These are phyloP conservation scores for Plasmodium falciparum DNA, from an alignment of 169 alveolate genomes.

Conservation along the genomic window DNA sequence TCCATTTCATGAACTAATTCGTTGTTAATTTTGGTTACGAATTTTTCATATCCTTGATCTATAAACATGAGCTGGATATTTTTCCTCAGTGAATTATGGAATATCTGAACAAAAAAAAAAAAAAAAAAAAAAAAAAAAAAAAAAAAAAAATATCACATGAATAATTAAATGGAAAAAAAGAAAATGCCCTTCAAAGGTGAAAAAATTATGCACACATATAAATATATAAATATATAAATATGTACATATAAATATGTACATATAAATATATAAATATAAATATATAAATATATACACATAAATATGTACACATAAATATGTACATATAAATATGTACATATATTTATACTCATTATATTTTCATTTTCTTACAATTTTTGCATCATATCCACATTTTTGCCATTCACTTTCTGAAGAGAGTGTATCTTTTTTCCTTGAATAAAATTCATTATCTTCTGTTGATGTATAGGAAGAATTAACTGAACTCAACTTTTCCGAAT, in stretches of 20 bases:
- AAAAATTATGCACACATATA: neutral
- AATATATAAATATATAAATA: neutral
- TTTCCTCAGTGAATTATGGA: slow-evolving; percentile 50
- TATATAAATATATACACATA: too few species aligned
- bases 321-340: neutral
- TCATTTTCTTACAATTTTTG: slow-evolving; percentile 40
- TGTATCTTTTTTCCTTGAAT: slow-evolving; percentile 13
- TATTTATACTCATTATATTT: neutral
- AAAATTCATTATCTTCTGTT: slow-evolving; percentile 34
- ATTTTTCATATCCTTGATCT: slow-evolving; percentile 36
- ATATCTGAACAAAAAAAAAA: slow-evolving; percentile 16
- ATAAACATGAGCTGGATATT: slow-evolving; percentile 60
- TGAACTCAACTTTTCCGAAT: slow-evolving; percentile 27
- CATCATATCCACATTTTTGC: slow-evolving; percentile 76
- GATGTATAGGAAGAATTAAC: slow-evolving; percentile 54
- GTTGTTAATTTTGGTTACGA: slow-evolving; percentile 42
- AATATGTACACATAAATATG: too few species aligned
- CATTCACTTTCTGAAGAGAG: slow-evolving; percentile 68
- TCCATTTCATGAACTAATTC: slow-evolving; percentile 41
- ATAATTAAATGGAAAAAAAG: neutral
- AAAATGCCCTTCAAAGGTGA: neutral
- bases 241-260: too few species aligned
- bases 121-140: slow-evolving; percentile 8
- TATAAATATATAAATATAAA: too few species aligned
- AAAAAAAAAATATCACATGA: neutral